Evolutionary conservation across 768 basidiomycete genomes (phyloP), one percentile per base, ranked within the genome.

Genomic region (Suillus subalutaceus): DNA sequence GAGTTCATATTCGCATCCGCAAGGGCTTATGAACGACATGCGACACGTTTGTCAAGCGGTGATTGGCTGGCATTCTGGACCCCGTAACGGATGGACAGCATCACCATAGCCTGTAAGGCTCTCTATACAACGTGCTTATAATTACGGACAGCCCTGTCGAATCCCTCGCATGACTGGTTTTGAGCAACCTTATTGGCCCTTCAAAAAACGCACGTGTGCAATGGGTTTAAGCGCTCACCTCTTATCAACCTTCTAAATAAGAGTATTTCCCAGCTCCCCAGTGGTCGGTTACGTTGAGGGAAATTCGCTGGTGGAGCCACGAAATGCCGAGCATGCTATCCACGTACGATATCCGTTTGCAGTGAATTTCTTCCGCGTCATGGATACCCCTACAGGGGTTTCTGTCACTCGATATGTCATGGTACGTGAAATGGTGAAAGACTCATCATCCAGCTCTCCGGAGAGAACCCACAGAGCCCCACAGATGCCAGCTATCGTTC

Each of bases 161-260:
- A 40, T 65, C 55, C 57, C 40, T 56, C 67, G 63, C 46, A 69
- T 66, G 68, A 69, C 68, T 60, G 18, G 8, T 61, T 64, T 52
- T 30, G n/a, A 35, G 50, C 37, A 20, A 58, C 57, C 46, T 50
- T 65, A 76, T 75, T 75, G 75, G 74, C 44, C 12, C 18, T 37
- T 56, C 18, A 13, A 13, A 26, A 6, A 10, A 60, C 59, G 26
- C 59, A 60, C 59, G 59, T 60, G 59, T 44, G 59, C 41, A 9
- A 30, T 12, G 6, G 20, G 20, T 15, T 56, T 37, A 56, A n/a
- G 55, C 37, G 55, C 55, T 13, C 3, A 10, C 35, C 20, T 56
- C 32, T 56, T 56, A 35, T 56, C 23, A 12, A 16, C 38, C 58
- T 16, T 59, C 16, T 18, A 32, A 6, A 56, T 32, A 35, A 12